Percentiles rank a stretch among this genome's conserved stretches.
Conservation (phyloP, 192 early-diverging fungal genomes). For the Coemansia sp. region DNA sequence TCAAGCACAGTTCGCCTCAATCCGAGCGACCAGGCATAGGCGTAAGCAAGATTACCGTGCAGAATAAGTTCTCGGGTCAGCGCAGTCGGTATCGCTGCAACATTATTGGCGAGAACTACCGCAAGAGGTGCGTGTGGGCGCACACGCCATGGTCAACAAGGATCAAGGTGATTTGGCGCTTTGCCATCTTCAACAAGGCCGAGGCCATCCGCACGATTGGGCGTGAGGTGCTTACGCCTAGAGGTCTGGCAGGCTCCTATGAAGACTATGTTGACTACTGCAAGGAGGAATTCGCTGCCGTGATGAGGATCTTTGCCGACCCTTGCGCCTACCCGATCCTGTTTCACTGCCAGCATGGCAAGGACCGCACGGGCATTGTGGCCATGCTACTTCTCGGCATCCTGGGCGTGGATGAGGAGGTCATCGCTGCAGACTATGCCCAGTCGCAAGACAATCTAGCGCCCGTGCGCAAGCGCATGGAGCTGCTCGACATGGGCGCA, state of each 20-base stretch:
- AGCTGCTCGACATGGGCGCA: slow-evolving; percentile 57
- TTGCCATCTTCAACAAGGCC: slow-evolving; percentile 54
- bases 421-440: slow-evolving; percentile 63
- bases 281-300: slow-evolving; percentile 57
- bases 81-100: slow-evolving; percentile 54
- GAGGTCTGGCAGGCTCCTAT: slow-evolving; percentile 59
- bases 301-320: slow-evolving; percentile 59
- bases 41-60: slow-evolving; percentile 14
- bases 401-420: slow-evolving; percentile 56
- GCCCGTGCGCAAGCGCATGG: slow-evolving; percentile 50
- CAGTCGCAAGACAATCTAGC: slow-evolving; percentile 51
- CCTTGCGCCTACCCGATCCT: slow-evolving; percentile 61
- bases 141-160: slow-evolving; percentile 51
- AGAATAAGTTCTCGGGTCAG: slow-evolving; percentile 40
- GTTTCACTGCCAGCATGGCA: slow-evolving; percentile 71
- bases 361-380: slow-evolving; percentile 69
- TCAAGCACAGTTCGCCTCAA: not conserved
- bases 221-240: slow-evolving; percentile 47
- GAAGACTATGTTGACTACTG: slow-evolving; percentile 54
- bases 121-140: slow-evolving; percentile 55
- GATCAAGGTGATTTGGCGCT: slow-evolving; percentile 53
- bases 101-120: slow-evolving; percentile 56
- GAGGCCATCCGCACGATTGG: slow-evolving; percentile 56
- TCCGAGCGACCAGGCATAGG: not conserved
- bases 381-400: slow-evolving; percentile 60